Percentiles rank a stretch among this genome's conserved stretches.
Evolutionary conservation across 2,329 filamentous ascomycete species (phyloP).

Genomic region (Cladosporium sphaerospermum): DNA sequence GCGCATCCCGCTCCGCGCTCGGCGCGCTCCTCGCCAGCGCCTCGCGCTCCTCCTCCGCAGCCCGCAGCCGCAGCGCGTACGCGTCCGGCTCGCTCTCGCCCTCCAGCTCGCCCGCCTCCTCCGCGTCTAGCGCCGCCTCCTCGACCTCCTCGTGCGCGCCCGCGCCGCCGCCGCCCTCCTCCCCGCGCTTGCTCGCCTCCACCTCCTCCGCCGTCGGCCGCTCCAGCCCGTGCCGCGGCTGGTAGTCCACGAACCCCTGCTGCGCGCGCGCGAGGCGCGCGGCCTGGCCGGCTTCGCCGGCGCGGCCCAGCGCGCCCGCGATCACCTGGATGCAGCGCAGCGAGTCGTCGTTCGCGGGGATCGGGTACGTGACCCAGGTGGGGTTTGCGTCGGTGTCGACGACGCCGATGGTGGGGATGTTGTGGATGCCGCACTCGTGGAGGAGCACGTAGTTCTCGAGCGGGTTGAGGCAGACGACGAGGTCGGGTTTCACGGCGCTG

Average conservation of each 20-base stretch:
- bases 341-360: conserved; percentile 96
- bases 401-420: conserved; percentile 88
- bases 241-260: conserved; percentile 57
- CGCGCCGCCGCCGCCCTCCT: background rate
- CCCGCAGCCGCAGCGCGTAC: background rate
- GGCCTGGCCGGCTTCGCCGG: conserved; percentile 70
- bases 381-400: conserved; percentile 92
- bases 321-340: conserved; percentile 75
- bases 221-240: conserved; percentile 29
- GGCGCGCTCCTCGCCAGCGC: background rate
- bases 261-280: conserved; percentile 59
- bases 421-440: conserved; percentile 82
- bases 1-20: conserved; percentile 3
- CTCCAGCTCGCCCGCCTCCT: background rate
- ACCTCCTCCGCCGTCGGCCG: conserved; percentile 16
- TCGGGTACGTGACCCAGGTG: conserved; percentile 90
- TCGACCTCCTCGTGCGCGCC: conserved; percentile 11
- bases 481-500: conserved; percentile 70
- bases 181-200: conserved; percentile 6
- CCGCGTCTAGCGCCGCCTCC: conserved; percentile 9
- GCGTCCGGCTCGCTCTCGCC: conserved; percentile 3
- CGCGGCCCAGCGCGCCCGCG: conserved; percentile 75
- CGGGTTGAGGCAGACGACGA: conserved; percentile 89
- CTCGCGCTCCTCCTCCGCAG: conserved; percentile 8
- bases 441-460: conserved; percentile 85